A percentile compares a stretch with the other conserved stretches of the same genome.
These are phyloP conservation scores for Astraeus odoratus DNA, from an alignment of 768 basidiomycete genomes.

Conservation along the genomic window DNA sequence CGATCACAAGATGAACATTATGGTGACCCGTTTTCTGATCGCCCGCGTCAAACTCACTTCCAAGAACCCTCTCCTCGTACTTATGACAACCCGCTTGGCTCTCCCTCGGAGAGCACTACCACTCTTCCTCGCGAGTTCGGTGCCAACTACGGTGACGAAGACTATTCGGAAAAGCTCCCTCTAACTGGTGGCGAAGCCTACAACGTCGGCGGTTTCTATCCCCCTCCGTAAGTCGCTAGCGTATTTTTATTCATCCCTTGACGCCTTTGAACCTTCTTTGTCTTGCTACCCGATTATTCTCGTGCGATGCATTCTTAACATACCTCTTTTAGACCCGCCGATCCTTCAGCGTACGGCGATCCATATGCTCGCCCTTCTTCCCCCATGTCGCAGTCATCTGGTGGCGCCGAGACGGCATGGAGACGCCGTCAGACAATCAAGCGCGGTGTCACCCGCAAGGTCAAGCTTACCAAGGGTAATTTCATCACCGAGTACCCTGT, in stretches of 20 bases:
- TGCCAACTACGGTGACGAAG: conserved; percentile 52
- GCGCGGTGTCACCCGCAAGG: conserved; percentile 88
- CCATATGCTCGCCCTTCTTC: conserved; percentile 55
- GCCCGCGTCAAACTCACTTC: conserved; percentile 48
- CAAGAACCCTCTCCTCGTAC: conserved; percentile 51
- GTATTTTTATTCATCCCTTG: neutral
- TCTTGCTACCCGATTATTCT: conserved; percentile 9
- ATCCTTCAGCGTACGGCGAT: conserved; percentile 60
- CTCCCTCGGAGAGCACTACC: conserved; percentile 15
- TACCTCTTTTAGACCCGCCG: conserved; percentile 32
- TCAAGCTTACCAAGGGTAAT: conserved; percentile 89
- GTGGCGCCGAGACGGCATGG: conserved; percentile 56
- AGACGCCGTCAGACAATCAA: conserved; percentile 84
- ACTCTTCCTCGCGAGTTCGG: conserved; percentile 46
- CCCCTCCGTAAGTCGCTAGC: conserved; percentile 57
- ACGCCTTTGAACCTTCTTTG: neutral
- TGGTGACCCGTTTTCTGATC: conserved; percentile 70
- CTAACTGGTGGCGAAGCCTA: conserved; percentile 53
- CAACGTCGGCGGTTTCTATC: conserved; percentile 58
- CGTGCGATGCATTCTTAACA: conserved; percentile 5
- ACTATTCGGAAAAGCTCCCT: conserved; percentile 71
- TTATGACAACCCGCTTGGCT: conserved; percentile 21
- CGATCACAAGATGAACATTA: conserved; percentile 28
- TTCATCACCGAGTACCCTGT: conserved; percentile 89
- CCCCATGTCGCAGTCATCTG: conserved; percentile 45